These are phyloP conservation scores for Paspalum vaginatum DNA, from an alignment of 176 grass and related monocot species.

Conservation along the genomic window DNA sequence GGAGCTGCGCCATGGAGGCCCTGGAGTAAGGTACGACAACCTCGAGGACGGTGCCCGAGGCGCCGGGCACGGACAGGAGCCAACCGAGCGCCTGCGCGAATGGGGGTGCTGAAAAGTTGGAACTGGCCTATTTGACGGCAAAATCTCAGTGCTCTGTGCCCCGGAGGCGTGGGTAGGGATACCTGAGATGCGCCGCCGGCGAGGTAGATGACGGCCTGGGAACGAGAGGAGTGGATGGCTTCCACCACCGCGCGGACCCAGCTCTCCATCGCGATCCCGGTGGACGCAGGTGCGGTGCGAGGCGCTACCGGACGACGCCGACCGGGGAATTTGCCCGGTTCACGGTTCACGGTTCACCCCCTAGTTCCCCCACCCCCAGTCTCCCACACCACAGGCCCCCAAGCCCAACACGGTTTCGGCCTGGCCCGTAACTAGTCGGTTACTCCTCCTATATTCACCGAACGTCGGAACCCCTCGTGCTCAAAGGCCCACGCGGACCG, in stretches of 20 bases:
- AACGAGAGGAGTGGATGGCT: slow-evolving; percentile 72
- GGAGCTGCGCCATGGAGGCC: slow-evolving; percentile 77
- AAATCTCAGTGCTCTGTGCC: background rate
- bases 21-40: slow-evolving; percentile 88
- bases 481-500: background rate
- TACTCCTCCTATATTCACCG: background rate
- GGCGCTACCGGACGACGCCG: background rate
- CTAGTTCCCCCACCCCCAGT: no score
- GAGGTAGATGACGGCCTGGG: slow-evolving; percentile 84
- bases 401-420: no score
- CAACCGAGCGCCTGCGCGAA: slow-evolving; percentile 76
- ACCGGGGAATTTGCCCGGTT: background rate
- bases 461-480: background rate
- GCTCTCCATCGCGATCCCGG: slow-evolving; percentile 52
- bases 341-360: no score
- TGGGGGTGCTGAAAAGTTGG: slow-evolving; percentile 1
- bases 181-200: slow-evolving; percentile 96
- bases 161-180: background rate
- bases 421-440: no score
- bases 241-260: slow-evolving; percentile 72
- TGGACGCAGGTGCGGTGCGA: background rate
- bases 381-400: no score
- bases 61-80: slow-evolving; percentile 81
- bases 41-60: slow-evolving; percentile 84
- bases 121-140: background rate